Evolutionary conservation across 2,329 filamentous ascomycete species (phyloP), one percentile per base, ranked within the genome.

Genomic region (Whalleya microplaca): DNA sequence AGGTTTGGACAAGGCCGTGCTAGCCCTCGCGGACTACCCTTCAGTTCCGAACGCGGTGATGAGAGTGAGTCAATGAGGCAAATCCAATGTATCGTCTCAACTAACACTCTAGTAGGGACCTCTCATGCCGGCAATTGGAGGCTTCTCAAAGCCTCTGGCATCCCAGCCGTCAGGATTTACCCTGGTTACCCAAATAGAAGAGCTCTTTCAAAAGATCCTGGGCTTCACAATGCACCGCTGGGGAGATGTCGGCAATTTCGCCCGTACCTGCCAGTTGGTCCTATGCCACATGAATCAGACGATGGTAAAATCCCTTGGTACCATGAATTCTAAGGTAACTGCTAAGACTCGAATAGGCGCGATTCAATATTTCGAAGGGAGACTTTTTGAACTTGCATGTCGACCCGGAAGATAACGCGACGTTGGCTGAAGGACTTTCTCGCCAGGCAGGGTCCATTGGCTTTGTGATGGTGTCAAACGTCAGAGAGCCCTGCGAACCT

Each of bases 191-290:
- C 42, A 18, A 2, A 59, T 37, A 0, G 18, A 48, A 0, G 70
- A 72, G 18, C 41, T 72, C 0, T 59, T 58, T 4, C 4, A 53
- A 0, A 20, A 41, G 2, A 32, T 72, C 2, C 9, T 68, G 8
- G 21, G 18, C 0, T 10, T 58, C 8, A 10, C 71, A 0, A 48
- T 59, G 0, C n/a, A 42, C 2, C 51, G 59, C 1, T 59, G 56
- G 37, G 65, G 62, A 10, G 59, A 66, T 14, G 23, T 72, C 1
- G 40, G 37, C 1, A 70, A 68, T 14, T 45, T 71, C 0, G 59
- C 43, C 10, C 54, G 59, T 5, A 58, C 63, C 0, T 69, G 61
- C 7, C 68, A 70, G 42, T 53, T 56, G 10, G 32, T 50, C 1
- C 57, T 66, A n/a, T 41, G 14, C 14, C 43, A n/a, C 12, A 43